Evolutionary conservation across 768 basidiomycete species (phyloP).

Genomic region (Leccinum longicurvipes): DNA sequence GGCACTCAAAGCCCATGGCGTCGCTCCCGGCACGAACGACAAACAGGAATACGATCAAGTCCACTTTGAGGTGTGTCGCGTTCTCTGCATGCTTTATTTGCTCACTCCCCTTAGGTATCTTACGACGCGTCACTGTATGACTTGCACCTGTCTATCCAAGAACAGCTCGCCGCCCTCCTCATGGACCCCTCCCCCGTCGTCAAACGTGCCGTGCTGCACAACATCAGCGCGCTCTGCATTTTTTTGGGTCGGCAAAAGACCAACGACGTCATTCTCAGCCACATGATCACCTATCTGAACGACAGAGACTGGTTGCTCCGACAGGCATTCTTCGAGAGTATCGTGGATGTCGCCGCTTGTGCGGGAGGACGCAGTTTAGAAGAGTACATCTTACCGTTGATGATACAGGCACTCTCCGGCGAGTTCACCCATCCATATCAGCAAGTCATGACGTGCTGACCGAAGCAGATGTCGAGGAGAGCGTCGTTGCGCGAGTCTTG

Average conservation of each 20-base stretch:
- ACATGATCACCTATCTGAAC: conserved; percentile 83
- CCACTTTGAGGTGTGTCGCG: conserved; percentile 66
- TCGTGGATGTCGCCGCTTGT: conserved; percentile 93
- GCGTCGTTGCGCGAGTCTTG: conserved; percentile 89
- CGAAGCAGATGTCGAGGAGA: conserved; percentile 84
- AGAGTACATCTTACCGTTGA: conserved; percentile 94
- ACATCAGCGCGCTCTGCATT: conserved; percentile 86
- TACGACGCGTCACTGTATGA: conserved; percentile 88
- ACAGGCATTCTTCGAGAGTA: conserved; percentile 91
- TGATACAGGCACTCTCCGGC: conserved; percentile 96
- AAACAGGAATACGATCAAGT: conserved; percentile 72
- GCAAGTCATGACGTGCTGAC: conserved; percentile 4
- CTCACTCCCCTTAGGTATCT: conserved; percentile 58
- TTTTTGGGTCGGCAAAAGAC: conserved; percentile 92
- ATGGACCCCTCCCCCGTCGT: conserved; percentile 88
- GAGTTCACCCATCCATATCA: conserved; percentile 13
- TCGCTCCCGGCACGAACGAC: conserved; percentile 46
- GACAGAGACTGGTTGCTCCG: conserved; percentile 92
- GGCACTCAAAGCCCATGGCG: conserved; percentile 79
- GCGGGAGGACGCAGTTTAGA: conserved; percentile 89
- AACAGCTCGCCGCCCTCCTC: conserved; percentile 80
- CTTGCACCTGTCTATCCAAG: conserved; percentile 79
- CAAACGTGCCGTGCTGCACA: conserved; percentile 83
- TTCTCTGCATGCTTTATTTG: neutral
- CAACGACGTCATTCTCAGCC: conserved; percentile 89